These are phyloP conservation scores for Trichoderma atrobrunneum DNA, from an alignment of 2,329 filamentous ascomycete species.

Conservation along the genomic window DNA sequence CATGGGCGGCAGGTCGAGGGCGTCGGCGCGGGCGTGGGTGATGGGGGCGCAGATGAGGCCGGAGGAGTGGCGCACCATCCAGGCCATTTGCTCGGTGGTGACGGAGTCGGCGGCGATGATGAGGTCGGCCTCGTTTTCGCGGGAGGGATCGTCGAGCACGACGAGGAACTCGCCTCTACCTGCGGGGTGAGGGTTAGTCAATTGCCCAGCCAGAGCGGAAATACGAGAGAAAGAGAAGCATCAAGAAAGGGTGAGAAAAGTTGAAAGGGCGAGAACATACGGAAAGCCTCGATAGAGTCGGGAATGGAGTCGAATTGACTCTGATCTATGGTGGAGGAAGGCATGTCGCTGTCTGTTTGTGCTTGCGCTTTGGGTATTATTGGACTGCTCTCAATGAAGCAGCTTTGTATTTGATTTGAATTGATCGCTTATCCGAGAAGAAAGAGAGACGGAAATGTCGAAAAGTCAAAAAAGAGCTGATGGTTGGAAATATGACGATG, in stretches of 20 bases:
- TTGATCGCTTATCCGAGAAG: not conserved
- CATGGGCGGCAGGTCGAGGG: slow-evolving; percentile 85
- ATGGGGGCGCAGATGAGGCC: slow-evolving; percentile 91
- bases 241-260: not conserved
- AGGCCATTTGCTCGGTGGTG: slow-evolving; percentile 88
- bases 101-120: slow-evolving; percentile 87
- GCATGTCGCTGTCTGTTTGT: slow-evolving; percentile 38
- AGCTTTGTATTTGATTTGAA: not conserved
- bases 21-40: slow-evolving; percentile 62
- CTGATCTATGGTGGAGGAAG: slow-evolving; percentile 48
- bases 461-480: not conserved
- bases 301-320: slow-evolving; percentile 64
- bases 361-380: not conserved
- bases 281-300: slow-evolving; percentile 61
- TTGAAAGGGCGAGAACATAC: slow-evolving; percentile 41
- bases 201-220: not conserved
- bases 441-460: not conserved
- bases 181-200: slow-evolving; percentile 31
- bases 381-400: not conserved
- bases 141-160: slow-evolving; percentile 85
- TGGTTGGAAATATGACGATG: not conserved
- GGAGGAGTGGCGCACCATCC: slow-evolving; percentile 87
- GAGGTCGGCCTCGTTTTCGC: slow-evolving; percentile 97
- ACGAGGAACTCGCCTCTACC: slow-evolving; percentile 88
- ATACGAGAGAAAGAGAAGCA: not conserved